Evolutionary conservation across 352 stramenopile genomes (phyloP).

Genomic region (Phytophthora cactorum): DNA sequence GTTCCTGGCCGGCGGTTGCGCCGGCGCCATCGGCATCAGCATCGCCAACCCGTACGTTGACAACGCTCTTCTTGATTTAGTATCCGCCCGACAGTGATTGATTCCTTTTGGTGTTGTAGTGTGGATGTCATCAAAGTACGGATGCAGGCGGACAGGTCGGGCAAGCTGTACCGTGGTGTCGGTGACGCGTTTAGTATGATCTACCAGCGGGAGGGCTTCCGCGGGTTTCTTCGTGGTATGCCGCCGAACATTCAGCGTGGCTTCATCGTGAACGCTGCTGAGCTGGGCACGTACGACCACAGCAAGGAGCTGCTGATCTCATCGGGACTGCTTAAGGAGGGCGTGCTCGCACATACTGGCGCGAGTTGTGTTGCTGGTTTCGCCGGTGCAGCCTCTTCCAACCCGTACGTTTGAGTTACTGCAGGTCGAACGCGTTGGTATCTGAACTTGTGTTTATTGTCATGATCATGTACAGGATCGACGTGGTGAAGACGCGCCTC

Average conservation of each 20-base stretch:
- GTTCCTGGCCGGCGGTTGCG: slow-evolving; percentile 78
- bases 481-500: slow-evolving; percentile 86
- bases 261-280: slow-evolving; percentile 88
- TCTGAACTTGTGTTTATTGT: slow-evolving; percentile 7
- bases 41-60: slow-evolving; percentile 84
- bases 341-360: slow-evolving; percentile 72
- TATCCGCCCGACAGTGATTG: slow-evolving; percentile 1
- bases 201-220: slow-evolving; percentile 73
- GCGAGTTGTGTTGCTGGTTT: slow-evolving; percentile 83
- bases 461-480: slow-evolving; percentile 50
- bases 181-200: slow-evolving; percentile 74
- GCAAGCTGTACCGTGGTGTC: slow-evolving; percentile 73
- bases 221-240: slow-evolving; percentile 83
- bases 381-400: slow-evolving; percentile 72
- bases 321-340: slow-evolving; percentile 64
- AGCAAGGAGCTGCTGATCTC: slow-evolving; percentile 80
- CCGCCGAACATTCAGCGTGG: slow-evolving; percentile 84
- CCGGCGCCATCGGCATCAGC: slow-evolving; percentile 80
- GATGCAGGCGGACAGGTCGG: slow-evolving; percentile 82
- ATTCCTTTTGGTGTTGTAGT: slow-evolving; percentile 36
- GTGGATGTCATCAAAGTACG: slow-evolving; percentile 91
- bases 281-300: slow-evolving; percentile 89
- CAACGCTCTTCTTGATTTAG: neutral
- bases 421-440: slow-evolving; percentile 1
- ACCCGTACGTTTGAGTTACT: slow-evolving; percentile 54